A percentile compares a stretch with the other conserved stretches of the same genome.
These are phyloP conservation scores for Rhododendron molle DNA, from an alignment of 148 eudicot species.

Conservation along the genomic window DNA sequence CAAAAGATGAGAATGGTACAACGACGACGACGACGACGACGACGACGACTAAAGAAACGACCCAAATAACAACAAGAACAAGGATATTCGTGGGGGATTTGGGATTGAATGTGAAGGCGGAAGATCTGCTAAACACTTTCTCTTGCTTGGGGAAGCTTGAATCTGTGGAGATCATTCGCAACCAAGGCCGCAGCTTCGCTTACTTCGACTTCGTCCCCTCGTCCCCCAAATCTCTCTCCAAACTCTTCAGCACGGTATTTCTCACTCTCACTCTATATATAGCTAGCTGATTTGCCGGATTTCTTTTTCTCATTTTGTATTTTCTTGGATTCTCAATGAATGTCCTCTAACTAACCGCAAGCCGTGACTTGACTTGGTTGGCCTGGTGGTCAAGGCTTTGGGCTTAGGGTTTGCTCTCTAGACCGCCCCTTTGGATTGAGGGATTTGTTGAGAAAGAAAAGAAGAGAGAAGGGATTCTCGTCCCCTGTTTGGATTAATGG, in stretches of 20 bases:
- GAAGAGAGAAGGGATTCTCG: no score
- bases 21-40: background rate
- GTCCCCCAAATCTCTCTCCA: conserved; percentile 70
- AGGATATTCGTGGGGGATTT: conserved; percentile 79
- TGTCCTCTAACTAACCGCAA: background rate
- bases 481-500: no score
- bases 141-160: conserved; percentile 50
- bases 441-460: no score
- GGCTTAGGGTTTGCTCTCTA: background rate
- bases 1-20: background rate
- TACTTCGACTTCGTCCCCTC: conserved; percentile 78
- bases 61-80: conserved; percentile 3
- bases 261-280: background rate
- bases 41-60: background rate
- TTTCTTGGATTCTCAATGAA: background rate
- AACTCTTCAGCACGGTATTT: conserved; percentile 82
- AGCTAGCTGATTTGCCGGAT: background rate
- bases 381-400: background rate
- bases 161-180: conserved; percentile 55
- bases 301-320: background rate
- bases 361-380: background rate
- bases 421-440: no score
- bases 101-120: conserved; percentile 60
- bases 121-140: conserved; percentile 68
- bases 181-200: conserved; percentile 81